These are phyloP conservation scores for Alternaria consortialis DNA, from an alignment of 2,329 filamentous ascomycete species.

Conservation along the genomic window DNA sequence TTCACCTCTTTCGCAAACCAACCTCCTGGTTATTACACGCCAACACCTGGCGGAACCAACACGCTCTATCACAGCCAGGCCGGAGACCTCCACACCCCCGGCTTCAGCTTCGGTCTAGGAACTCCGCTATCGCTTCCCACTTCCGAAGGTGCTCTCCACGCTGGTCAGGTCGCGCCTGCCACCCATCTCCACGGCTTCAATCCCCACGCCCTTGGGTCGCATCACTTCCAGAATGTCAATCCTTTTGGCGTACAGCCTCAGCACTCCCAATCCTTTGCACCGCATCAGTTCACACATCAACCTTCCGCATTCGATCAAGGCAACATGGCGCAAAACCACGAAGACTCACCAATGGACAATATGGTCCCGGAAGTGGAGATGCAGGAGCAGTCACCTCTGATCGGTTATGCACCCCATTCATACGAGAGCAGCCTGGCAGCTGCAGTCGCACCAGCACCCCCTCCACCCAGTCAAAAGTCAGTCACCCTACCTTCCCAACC, in stretches of 20 bases:
- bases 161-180: conserved; percentile 57
- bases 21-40: conserved; percentile 84
- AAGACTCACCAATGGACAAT: conserved; percentile 72
- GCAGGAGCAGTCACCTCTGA: conserved; percentile 68
- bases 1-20: conserved; percentile 84
- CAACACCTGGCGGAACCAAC: conserved; percentile 82
- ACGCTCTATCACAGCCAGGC: conserved; percentile 84
- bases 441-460: conserved; percentile 44
- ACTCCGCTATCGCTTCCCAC: conserved; percentile 86
- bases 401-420: conserved; percentile 63
- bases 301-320: conserved; percentile 75
- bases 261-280: conserved; percentile 68
- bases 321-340: conserved; percentile 72
- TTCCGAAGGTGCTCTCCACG: conserved; percentile 70
- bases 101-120: conserved; percentile 74
- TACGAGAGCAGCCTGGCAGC: conserved; percentile 59
- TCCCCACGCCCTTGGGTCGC: conserved; percentile 48
- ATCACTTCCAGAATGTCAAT: conserved; percentile 70
- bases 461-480: conserved; percentile 58
- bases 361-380: conserved; percentile 65
- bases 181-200: conserved; percentile 74
- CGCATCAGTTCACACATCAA: conserved; percentile 81
- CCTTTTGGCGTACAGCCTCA: conserved; percentile 69
- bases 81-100: conserved; percentile 86
- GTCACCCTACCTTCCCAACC: conserved; percentile 25